Evolutionary conservation across 441 rosid species (phyloP).

Genomic region (Jatropha multifida): DNA sequence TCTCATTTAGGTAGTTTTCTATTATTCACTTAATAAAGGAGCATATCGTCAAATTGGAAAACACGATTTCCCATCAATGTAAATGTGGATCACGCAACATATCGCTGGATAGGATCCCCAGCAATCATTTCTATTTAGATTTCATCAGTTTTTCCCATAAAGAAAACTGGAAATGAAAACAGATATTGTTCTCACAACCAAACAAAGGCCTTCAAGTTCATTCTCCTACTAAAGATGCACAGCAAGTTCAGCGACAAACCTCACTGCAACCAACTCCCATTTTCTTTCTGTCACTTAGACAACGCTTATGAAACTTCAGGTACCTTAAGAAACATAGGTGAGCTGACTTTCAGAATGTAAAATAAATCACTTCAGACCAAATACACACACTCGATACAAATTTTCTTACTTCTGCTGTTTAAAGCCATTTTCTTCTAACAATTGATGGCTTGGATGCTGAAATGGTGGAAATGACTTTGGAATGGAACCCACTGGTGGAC

Average conservation of each 20-base stretch:
- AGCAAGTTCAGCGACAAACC: slow-evolving; percentile 45
- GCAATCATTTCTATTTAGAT: too few relatives aligned
- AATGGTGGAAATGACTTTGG: slow-evolving; percentile 92
- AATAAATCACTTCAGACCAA: neutral
- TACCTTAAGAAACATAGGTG: slow-evolving; percentile 54
- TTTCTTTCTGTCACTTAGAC: slow-evolving; percentile 92
- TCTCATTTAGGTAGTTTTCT: too few relatives aligned
- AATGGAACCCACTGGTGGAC: slow-evolving; percentile 95
- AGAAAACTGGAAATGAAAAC: too few relatives aligned
- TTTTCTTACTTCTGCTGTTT: slow-evolving; percentile 87
- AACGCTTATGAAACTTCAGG: slow-evolving; percentile 81
- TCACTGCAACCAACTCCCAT: slow-evolving; percentile 91
- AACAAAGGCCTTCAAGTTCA: too few relatives aligned
- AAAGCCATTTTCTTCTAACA: slow-evolving; percentile 95
- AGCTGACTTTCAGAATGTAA: slow-evolving; percentile 21
- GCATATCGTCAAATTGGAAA: too few relatives aligned
- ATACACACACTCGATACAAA: slow-evolving; percentile 12
- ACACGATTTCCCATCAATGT: too few relatives aligned
- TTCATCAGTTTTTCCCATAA: too few relatives aligned
- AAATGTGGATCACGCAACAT: too few relatives aligned
- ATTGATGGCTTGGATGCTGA: slow-evolving; percentile 96
- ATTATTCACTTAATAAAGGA: too few relatives aligned
- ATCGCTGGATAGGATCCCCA: too few relatives aligned
- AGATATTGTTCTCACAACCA: too few relatives aligned
- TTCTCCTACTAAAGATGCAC: neutral